Base-by-base conservation (phyloP, 768 basidiomycete species). In the Rhodotorula babjevae region DNA sequence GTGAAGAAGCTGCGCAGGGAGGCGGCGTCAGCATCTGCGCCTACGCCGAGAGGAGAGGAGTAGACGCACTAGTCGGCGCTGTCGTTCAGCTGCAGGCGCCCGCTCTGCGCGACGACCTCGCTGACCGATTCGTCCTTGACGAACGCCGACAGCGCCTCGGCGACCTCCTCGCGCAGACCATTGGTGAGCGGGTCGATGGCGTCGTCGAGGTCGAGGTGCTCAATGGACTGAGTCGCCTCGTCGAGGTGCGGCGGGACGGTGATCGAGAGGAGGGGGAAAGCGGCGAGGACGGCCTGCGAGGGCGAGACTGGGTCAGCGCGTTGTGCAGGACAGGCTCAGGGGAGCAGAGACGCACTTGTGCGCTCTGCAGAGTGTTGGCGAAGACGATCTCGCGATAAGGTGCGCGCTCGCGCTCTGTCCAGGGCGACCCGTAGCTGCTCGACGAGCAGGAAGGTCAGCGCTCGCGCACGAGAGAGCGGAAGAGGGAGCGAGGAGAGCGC, bases 371-470 rank as follows among this genome's bases (percentile, higher is more conserved):
- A 29, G 91, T 92, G 80, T 94, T 94, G 59, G 89, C 89, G 77
- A 85, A 94, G 77, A 95, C 93, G 79, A 95, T 93, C 82, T 93
- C 93, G 81, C 90, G 91, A 86, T 93, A 95, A 21, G 89, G 89
- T 62, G 92, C 90, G 55, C 93, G 85, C 82, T 95, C 93, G 73
- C 87, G 86, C 56, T 88, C 87, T 78, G 89, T 90, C 84, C 93
- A 94, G 0, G 68, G 68, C 12, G 50, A 15, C 21, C 59, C 25
- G 44, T 73, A 73, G 40, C 67, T 73, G 44, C 33, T 10, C 59
- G 2, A 33, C 16, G 3, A 14, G 40, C 9, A 1, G 3, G 11
- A 8, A 29, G 36, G 36, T 36, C 36, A 36, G 36, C 36, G 36
- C 36, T 36, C 36, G 9, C 4, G 36, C 33, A 18, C 8, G 27